phyloP scores from a whole-genome alignment of 129 eudicot species.

The Centaurea solstitialis region DNA sequence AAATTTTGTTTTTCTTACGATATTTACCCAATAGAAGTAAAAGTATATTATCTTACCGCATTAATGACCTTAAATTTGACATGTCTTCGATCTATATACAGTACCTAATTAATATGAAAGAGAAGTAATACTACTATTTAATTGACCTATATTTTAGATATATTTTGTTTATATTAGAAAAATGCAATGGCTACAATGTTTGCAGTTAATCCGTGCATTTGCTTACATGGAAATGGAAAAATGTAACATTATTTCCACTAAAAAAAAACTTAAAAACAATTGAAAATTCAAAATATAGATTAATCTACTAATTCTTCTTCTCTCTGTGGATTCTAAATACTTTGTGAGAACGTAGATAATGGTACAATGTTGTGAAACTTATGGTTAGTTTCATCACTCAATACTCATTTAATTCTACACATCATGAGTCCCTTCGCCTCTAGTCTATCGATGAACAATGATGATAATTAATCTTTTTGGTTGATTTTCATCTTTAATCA shows the following conservation, averaged over 20 bases:
- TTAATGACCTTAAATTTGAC: neutral
- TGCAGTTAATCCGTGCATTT: neutral
- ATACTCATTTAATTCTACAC: too few species aligned
- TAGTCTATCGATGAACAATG: too few species aligned
- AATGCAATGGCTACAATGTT: neutral
- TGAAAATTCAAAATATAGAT: too few species aligned
- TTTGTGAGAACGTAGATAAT: too few species aligned
- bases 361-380: too few species aligned
- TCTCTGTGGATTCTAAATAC: too few species aligned
- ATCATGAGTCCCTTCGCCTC: too few species aligned
- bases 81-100: neutral
- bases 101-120: neutral
- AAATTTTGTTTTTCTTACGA: neutral
- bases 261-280: neutral
- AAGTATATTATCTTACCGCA: neutral
- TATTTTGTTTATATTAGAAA: too few species aligned
- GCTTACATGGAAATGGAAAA: neutral
- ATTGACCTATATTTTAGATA: neutral
- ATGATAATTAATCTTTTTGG: too few species aligned
- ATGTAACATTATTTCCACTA: neutral
- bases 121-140: neutral
- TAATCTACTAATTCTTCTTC: too few species aligned
- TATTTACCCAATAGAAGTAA: neutral
- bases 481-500: too few species aligned
- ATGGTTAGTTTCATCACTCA: too few species aligned